phyloP scores from a whole-genome alignment of 2,329 filamentous ascomycete genomes.

The Macrophomina pseudophaseolina region DNA sequence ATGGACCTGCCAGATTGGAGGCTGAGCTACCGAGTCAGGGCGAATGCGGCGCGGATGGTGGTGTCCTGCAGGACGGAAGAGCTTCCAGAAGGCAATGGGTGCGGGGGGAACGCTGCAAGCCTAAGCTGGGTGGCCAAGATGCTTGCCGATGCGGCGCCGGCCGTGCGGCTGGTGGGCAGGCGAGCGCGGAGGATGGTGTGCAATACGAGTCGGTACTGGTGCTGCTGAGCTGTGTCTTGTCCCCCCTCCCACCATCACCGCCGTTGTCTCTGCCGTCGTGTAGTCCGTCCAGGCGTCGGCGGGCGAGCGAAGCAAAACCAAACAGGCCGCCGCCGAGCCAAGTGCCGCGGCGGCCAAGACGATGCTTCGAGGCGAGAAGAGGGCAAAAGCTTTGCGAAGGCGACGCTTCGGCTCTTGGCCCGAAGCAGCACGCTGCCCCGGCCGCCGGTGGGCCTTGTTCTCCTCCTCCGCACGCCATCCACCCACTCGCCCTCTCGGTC shows the following conservation, averaged over 20 bases:
- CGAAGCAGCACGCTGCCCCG: not conserved
- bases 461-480: not conserved
- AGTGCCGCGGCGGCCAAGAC: not conserved
- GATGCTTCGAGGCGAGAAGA: not conserved
- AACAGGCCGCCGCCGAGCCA: not conserved
- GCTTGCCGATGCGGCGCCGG: not conserved
- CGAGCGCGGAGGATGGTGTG: not conserved
- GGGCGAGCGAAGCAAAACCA: too few species aligned
- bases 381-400: slow-evolving; percentile 1
- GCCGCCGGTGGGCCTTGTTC: not conserved
- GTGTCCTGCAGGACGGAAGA: not conserved
- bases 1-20: not conserved
- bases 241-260: too few species aligned
- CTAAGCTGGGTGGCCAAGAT: not conserved
- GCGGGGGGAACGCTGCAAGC: not conserved
- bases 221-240: too few species aligned
- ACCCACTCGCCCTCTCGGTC: not conserved
- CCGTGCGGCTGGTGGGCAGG: not conserved
- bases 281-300: too few species aligned
- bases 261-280: too few species aligned
- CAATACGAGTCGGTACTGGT: not conserved
- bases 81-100: slow-evolving; percentile 6
- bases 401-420: not conserved
- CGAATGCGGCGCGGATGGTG: not conserved
- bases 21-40: not conserved